phyloP scores from a whole-genome alignment of 495 filamentous ascomycete genomes.

The Aspergillus ostianus region DNA sequence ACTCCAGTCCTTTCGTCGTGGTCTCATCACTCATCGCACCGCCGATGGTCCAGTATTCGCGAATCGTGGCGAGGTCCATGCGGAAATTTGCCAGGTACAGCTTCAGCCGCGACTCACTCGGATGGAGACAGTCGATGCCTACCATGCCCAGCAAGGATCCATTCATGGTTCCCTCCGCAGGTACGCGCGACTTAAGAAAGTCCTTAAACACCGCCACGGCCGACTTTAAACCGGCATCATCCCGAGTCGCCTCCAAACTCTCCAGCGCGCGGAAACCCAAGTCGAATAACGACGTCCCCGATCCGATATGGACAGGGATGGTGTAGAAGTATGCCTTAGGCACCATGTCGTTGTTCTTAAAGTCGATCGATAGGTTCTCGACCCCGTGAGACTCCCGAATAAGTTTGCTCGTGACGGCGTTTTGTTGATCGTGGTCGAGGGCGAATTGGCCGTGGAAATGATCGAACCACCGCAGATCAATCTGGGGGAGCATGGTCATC shows the following conservation, averaged over 20 bases:
- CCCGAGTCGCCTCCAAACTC: background rate
- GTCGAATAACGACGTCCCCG: background rate
- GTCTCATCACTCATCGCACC: background rate
- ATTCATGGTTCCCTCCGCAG: constrained; percentile 1
- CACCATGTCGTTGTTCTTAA: constrained; percentile 3
- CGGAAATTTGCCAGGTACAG: constrained; percentile 1
- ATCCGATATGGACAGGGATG: constrained; percentile 1
- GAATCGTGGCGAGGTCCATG: constrained; percentile 1
- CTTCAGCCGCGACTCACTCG: background rate
- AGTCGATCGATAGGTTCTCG: constrained; percentile 1
- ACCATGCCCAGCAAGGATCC: constrained; percentile 2
- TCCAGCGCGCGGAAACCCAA: constrained; percentile 1
- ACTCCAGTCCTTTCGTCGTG: constrained; percentile 1
- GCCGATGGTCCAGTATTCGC: constrained; percentile 2
- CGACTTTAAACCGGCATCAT: background rate
- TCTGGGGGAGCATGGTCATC: background rate
- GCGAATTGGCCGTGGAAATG: constrained; percentile 2
- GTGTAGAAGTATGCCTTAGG: constrained; percentile 1
- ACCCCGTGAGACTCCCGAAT: background rate
- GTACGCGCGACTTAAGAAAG: background rate
- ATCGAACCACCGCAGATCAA: constrained; percentile 4
- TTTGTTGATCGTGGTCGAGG: background rate
- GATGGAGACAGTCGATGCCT: background rate
- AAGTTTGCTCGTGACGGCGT: background rate
- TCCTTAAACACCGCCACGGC: constrained; percentile 1